phyloP scores from a whole-genome alignment of 2,329 filamentous ascomycete genomes.

The Venturia oleaginea region DNA sequence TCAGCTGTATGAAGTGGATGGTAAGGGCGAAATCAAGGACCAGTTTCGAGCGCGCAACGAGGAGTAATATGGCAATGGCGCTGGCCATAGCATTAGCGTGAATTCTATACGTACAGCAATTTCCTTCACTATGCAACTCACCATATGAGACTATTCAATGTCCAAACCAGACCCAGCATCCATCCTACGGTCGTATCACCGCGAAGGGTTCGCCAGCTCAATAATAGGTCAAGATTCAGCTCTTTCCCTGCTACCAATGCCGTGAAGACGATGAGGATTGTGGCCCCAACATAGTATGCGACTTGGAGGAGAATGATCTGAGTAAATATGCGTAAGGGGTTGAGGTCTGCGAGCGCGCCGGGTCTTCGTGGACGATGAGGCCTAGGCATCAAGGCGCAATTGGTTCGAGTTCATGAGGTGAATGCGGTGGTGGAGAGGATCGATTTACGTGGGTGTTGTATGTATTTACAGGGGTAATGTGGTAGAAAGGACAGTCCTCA shows the following conservation, averaged over 20 bases:
- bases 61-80: conserved; percentile 69
- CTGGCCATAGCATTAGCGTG: conserved; percentile 38
- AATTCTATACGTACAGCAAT: not conserved
- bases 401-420: not conserved
- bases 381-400: conserved; percentile 33
- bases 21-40: conserved; percentile 92
- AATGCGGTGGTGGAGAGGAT: not conserved
- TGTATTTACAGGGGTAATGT: not conserved
- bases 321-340: conserved; percentile 56
- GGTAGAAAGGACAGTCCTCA: not conserved
- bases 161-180: conserved; percentile 60
- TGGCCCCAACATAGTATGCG: conserved; percentile 54
- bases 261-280: conserved; percentile 57
- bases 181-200: conserved; percentile 62
- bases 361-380: conserved; percentile 55
- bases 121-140: conserved; percentile 31
- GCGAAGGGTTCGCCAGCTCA: conserved; percentile 55
- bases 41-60: conserved; percentile 84
- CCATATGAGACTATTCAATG: conserved; percentile 56
- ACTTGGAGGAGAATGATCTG: conserved; percentile 58
- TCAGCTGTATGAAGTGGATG: conserved; percentile 71
- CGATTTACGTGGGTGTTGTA: not conserved
- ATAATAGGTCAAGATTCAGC: conserved; percentile 49
- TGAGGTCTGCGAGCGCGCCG: conserved; percentile 57
- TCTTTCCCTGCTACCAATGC: conserved; percentile 55